Evolutionary conservation across 108 stramenopile species (phyloP).

Genomic region (Skeletonema grethae): DNA sequence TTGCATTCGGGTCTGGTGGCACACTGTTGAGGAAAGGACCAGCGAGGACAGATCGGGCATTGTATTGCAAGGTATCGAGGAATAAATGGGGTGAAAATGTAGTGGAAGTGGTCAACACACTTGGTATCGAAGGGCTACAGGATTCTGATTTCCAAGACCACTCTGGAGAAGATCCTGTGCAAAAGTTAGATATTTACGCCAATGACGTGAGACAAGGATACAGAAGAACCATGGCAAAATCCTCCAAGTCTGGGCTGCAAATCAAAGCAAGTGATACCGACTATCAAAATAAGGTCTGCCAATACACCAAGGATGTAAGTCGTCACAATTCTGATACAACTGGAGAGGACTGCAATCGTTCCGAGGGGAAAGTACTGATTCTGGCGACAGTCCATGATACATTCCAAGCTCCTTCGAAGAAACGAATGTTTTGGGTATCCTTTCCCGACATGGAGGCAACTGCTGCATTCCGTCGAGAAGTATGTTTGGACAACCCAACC

Average conservation of each 20-base stretch:
- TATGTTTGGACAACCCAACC: constrained; percentile 71
- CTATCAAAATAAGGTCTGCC: constrained; percentile 67
- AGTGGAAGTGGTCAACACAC: constrained; percentile 72
- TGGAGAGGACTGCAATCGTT: constrained; percentile 79
- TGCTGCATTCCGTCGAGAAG: constrained; percentile 69
- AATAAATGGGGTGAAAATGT: constrained; percentile 63
- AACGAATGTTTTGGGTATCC: constrained; percentile 79
- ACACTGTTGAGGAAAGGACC: constrained; percentile 84
- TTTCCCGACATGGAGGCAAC: constrained; percentile 76
- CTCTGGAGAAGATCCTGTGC: constrained; percentile 54
- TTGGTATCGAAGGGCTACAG: constrained; percentile 76
- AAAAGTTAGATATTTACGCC: constrained; percentile 60
- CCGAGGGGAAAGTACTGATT: constrained; percentile 87
- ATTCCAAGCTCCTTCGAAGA: constrained; percentile 61
- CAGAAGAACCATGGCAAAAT: constrained; percentile 49
- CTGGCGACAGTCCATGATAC: constrained; percentile 89
- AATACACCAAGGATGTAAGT: constrained; percentile 55
- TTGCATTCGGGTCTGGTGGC: constrained; percentile 86
- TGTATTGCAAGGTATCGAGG: constrained; percentile 62
- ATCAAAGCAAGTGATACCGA: constrained; percentile 60
- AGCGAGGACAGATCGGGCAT: constrained; percentile 75
- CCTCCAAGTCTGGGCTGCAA: constrained; percentile 39
- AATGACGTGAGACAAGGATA: constrained; percentile 55
- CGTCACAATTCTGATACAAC: constrained; percentile 84
- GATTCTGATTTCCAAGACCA: constrained; percentile 55